Base-by-base conservation (phyloP, 768 basidiomycete genomes). In the Suillus discolor region DNA sequence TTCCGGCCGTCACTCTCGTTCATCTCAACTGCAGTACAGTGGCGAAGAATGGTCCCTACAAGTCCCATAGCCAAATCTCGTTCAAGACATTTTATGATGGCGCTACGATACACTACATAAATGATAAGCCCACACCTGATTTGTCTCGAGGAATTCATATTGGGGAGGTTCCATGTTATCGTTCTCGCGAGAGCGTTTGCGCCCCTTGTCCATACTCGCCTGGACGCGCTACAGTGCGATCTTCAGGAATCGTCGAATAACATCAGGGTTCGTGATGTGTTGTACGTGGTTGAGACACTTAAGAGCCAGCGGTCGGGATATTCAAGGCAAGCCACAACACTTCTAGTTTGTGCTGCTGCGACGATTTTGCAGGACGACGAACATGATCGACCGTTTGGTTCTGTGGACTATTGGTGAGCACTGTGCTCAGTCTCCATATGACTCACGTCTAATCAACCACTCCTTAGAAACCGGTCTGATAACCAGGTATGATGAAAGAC, bases 221-320 rank as follows among this genome's bases (percentile, higher is more conserved):
- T 64, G 65, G 11, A 71, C 69, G 3, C 71, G 71, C 60, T 73
- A 65, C 41, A 70, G 67, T 2, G 71, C 68, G 34, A 72, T 63
- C 12, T 51, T 51, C 34, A 79, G 69, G 54, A 73, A 68, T 34
- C 68, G 68, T 5, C 70, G 66, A 45, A 79, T 69, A 28, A 66
- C 66, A 3, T 69, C 68, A 18, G 70, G 67, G 38, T 69, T 64
- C 2, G 73, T 68, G 23, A 78, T 74, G 39, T 77, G 70, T 55
- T 76, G 73, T 41, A 77, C 62, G 49, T 74, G 69, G 16, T 57
- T 41, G 11, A 73, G 68, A 38, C 57, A 66, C n/a, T n/a, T n/a
- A n/a, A n/a, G n/a, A n/a, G n/a, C n/a, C n/a, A n/a, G n/a, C n/a
- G n/a, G n/a, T n/a, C n/a, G n/a, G n/a, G n/a, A n/a, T n/a, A n/a